Evolutionary conservation across 441 rosid species (phyloP), one percentile per base, ranked within the genome.

Genomic region (Mallotus japonicus): DNA sequence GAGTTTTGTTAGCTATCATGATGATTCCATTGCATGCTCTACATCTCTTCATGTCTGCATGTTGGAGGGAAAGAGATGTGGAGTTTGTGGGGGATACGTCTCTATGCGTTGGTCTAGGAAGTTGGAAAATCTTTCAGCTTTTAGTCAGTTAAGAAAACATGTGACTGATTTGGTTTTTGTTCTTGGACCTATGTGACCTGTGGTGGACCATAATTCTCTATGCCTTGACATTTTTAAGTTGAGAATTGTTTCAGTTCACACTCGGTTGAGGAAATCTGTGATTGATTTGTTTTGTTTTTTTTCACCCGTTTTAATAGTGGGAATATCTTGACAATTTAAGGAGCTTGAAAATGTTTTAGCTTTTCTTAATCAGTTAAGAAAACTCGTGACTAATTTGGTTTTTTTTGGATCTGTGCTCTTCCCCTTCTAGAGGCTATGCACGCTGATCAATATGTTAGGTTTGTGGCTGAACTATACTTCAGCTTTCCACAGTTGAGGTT

Each of bases 21-120:
- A 37, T 37, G 50, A 55, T 56, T 69, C 69, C 54, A 44, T 42
- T 28, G 22, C 20, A 57, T 69, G 63, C n/a, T 59, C 6, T 19
- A 40, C 19, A 32, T 32, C 34, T 40, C 50, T 19, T 37, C 19
- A 68, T 56, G 71, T 49, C 24, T 15, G 44, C 19, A 32, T 8
- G 20, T 20, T 42, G 17, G n/a, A 55, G 22, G 37, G 28, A 0
- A 11, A 8, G 51, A 47, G 72, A 42, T 28, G n/a, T 20, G 56
- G 40, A 20, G 17, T 4, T 37, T 37, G 6, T 37, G 40, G 40
- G 40, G 40, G 6, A 37, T 37, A 15, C 37, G 19, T 20, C 11
- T 62, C 19, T 49, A 50, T 65, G 54, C 51, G 14, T 42, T n/a
- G 12, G 22, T 5, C 19, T 12, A 6, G 17, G 17, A 8, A 64